Conservation (phyloP, 2,329 filamentous ascomycete species). For the Westerdykella ornata region DNA sequence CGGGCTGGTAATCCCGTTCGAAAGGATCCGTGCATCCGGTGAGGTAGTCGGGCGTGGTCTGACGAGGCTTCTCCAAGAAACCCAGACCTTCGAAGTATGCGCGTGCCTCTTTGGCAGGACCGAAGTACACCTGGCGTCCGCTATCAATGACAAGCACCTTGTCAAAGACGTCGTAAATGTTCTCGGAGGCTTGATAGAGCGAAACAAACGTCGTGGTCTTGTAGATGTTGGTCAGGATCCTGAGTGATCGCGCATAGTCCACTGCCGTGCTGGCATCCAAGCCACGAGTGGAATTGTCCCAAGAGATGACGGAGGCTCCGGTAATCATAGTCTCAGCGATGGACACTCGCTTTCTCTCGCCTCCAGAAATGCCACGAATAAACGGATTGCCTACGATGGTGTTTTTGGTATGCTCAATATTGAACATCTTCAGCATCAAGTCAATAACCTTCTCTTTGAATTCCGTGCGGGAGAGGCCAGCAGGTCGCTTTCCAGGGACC, state of each 20-base stretch:
- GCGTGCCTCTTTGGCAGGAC: slow-evolving; percentile 59
- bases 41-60: slow-evolving; percentile 75
- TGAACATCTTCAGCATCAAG: slow-evolving; percentile 82
- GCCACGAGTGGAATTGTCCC: slow-evolving; percentile 47
- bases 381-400: slow-evolving; percentile 81
- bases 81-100: slow-evolving; percentile 71
- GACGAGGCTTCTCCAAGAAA: slow-evolving; percentile 65
- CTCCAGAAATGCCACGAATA: slow-evolving; percentile 71
- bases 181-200: slow-evolving; percentile 78
- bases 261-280: slow-evolving; percentile 46
- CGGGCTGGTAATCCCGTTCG: slow-evolving; percentile 67
- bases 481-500: slow-evolving; percentile 71
- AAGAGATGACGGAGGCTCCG: slow-evolving; percentile 63
- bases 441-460: slow-evolving; percentile 72
- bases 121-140: slow-evolving; percentile 70
- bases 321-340: slow-evolving; percentile 79
- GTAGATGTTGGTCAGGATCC: slow-evolving; percentile 72
- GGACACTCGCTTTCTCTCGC: slow-evolving; percentile 71
- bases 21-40: slow-evolving; percentile 80
- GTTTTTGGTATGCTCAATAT: slow-evolving; percentile 79
- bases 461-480: slow-evolving; percentile 62
- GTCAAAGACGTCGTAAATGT: slow-evolving; percentile 72
- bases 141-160: slow-evolving; percentile 77
- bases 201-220: slow-evolving; percentile 79
- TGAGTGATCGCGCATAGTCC: slow-evolving; percentile 44